These are phyloP conservation scores for Castanospermum australe DNA, from an alignment of 306 rosid genomes.

Conservation along the genomic window DNA sequence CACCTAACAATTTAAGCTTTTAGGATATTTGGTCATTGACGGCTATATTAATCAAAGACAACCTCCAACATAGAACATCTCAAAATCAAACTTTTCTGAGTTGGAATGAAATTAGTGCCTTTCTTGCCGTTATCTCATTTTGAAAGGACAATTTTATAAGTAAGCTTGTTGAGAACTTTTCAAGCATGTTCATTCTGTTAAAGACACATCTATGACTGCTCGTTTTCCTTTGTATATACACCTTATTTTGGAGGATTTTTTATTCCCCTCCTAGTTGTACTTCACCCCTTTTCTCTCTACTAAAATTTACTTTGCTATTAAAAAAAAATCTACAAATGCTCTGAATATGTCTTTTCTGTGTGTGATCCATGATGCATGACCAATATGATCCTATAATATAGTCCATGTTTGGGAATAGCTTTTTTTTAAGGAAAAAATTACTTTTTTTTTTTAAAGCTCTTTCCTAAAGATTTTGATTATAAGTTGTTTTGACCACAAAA, in stretches of 20 bases:
- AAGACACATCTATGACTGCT: constrained; percentile 5
- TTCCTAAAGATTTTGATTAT: too few relatives aligned
- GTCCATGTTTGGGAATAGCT: too few relatives aligned
- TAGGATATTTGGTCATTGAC: background rate
- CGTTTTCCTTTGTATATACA: background rate
- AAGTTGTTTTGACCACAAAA: too few relatives aligned
- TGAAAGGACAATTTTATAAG: background rate
- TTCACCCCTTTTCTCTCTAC: background rate
- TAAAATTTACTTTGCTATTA: background rate
- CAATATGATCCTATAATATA: background rate
- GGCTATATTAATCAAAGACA: background rate
- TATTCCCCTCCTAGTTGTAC: background rate
- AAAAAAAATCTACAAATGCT: background rate
- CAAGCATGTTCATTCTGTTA: background rate
- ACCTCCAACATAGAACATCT: background rate
- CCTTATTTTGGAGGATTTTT: background rate
- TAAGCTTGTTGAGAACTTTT: background rate
- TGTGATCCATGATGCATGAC: constrained; percentile 9
- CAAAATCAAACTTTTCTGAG: background rate
- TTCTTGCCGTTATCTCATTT: background rate
- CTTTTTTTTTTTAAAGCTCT: too few relatives aligned
- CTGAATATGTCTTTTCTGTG: background rate
- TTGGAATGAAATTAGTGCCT: background rate
- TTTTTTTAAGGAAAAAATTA: too few relatives aligned
- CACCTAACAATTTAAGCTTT: background rate